These are phyloP conservation scores for Gonium pectorale DNA, from an alignment of 139 green algal genomes.

Conservation along the genomic window DNA sequence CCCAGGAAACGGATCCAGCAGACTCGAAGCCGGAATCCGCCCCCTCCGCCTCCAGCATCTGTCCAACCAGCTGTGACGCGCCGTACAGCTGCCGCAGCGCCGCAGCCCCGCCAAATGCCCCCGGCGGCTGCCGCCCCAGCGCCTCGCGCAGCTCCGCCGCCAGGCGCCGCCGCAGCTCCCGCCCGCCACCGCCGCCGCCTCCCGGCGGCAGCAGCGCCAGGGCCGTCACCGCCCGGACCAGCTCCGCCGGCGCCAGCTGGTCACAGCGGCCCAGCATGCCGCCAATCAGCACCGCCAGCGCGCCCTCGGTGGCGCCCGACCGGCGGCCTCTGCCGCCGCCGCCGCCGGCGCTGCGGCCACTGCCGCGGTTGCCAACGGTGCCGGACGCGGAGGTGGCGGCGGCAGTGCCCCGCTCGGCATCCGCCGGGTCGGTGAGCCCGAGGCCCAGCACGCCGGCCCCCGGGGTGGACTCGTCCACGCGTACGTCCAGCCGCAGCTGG, in stretches of 20 bases:
- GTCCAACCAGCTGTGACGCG: background rate
- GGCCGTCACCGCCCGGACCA: constrained; percentile 12
- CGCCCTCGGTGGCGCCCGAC: background rate
- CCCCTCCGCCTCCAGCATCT: background rate
- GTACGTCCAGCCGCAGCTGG: background rate
- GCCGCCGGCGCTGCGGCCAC: background rate
- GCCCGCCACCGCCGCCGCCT: background rate
- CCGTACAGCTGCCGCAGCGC: constrained; percentile 32
- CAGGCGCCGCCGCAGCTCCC: background rate
- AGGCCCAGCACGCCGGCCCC: background rate
- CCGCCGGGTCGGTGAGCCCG: too few species aligned
- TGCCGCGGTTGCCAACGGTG: background rate
- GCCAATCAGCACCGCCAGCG: background rate
- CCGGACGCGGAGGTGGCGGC: too few species aligned
- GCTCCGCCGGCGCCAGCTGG: background rate
- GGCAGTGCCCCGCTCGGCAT: too few species aligned
- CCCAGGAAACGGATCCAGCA: too few species aligned
- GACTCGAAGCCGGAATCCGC: too few species aligned
- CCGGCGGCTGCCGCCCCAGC: background rate
- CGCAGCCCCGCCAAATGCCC: background rate
- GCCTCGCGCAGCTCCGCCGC: background rate
- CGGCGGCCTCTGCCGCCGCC: background rate
- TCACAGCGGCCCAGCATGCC: constrained; percentile 13
- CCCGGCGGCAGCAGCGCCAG: background rate
- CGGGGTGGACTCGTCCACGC: background rate